A percentile compares a stretch with the other conserved stretches of the same genome.
These are phyloP conservation scores for Xylariomycetidae sp. DNA, from an alignment of 2,329 filamentous ascomycete species.

Conservation along the genomic window DNA sequence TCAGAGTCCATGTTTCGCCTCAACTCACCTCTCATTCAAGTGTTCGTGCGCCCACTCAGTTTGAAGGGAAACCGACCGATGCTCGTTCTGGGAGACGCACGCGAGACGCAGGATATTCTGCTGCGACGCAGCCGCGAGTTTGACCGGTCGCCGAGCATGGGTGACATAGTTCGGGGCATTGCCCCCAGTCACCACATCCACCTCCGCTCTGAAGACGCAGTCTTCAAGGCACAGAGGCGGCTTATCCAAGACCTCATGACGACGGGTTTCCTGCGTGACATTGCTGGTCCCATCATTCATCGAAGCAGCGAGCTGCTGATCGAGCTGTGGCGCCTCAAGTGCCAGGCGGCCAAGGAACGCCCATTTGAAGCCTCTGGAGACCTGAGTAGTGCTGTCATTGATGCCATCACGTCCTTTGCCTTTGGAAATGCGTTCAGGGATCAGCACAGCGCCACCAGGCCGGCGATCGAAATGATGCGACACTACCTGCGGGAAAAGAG, in stretches of 20 bases:
- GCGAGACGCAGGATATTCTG: constrained; percentile 29
- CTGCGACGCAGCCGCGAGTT: constrained; percentile 29
- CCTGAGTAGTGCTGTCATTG: constrained; percentile 27
- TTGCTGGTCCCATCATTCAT: constrained; percentile 24
- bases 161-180: constrained; percentile 13
- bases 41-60: constrained; percentile 28
- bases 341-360: constrained; percentile 17
- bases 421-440: constrained; percentile 21
- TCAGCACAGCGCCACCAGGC: constrained; percentile 11
- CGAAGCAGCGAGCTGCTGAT: constrained; percentile 25
- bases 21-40: constrained; percentile 26
- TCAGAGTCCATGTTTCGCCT: constrained; percentile 8
- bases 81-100: constrained; percentile 29
- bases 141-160: constrained; percentile 21
- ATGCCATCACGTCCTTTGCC: constrained; percentile 31
- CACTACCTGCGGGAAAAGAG: constrained; percentile 22
- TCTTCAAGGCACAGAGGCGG: constrained; percentile 28
- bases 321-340: constrained; percentile 30
- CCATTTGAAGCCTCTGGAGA: constrained; percentile 30
- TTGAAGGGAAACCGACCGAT: constrained; percentile 19
- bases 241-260: constrained; percentile 34
- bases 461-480: constrained; percentile 18
- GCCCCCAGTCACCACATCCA: constrained; percentile 28
- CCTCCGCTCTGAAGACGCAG: constrained; percentile 27
- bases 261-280: constrained; percentile 27